Conservation (phyloP, 2,329 filamentous ascomycete genomes). For the Aspergillus quadricinctus region DNA sequence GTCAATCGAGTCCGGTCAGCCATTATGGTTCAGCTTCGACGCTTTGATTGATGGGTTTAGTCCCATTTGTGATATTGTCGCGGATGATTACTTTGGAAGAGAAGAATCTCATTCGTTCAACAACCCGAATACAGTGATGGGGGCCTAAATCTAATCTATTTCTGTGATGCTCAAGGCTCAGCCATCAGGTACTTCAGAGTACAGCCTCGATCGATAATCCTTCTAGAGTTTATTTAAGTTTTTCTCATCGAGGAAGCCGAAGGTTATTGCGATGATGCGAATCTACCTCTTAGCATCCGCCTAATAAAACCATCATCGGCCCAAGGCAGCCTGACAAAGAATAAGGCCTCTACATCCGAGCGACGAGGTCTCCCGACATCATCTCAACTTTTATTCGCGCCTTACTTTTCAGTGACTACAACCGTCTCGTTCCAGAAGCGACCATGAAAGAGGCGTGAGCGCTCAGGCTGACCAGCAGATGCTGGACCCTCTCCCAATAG, state of each 20-base stretch:
- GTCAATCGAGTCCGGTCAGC: neutral
- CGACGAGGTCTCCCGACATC: neutral
- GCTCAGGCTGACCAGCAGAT: neutral
- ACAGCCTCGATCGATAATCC: neutral
- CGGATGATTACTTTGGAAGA: neutral
- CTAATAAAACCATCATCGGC: neutral
- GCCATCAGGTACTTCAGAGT: neutral
- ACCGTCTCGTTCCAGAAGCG: slow-evolving; percentile 3
- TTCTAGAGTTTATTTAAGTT: neutral
- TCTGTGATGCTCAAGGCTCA: neutral
- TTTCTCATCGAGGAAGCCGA: neutral
- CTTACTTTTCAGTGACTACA: neutral
- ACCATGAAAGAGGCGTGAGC: neutral
- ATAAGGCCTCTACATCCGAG: neutral
- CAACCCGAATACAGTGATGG: neutral
- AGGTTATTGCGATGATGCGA: neutral
- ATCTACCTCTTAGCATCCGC: neutral
- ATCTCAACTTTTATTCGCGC: neutral
- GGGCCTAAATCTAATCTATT: neutral
- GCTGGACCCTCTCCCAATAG: neutral
- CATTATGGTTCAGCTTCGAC: neutral
- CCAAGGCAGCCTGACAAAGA: neutral
- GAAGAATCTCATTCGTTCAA: neutral
- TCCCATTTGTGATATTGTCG: neutral
- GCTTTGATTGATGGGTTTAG: neutral